phyloP scores from a whole-genome alignment of 2,329 filamentous ascomycete genomes.

The Escovopsis sp. region DNA sequence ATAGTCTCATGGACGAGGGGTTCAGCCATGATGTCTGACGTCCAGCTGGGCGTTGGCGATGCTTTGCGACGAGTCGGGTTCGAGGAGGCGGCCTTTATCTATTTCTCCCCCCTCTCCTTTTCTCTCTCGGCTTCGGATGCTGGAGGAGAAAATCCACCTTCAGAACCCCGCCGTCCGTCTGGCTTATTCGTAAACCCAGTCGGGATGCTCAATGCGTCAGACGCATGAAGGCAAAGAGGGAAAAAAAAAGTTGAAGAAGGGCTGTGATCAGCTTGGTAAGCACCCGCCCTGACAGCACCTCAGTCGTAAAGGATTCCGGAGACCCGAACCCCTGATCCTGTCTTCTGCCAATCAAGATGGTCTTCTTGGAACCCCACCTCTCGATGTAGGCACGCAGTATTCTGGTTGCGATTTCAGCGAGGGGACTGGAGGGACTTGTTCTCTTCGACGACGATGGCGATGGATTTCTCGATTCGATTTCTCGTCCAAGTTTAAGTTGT shows the following conservation, averaged over 20 bases:
- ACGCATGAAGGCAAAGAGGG: not conserved
- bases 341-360: no score
- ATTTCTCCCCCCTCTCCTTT: slow-evolving; percentile 1
- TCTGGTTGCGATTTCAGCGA: no score
- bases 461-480: no score
- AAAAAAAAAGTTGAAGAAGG: slow-evolving; percentile 2
- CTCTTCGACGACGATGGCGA: no score
- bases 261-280: slow-evolving; percentile 5
- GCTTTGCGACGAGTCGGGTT: slow-evolving; percentile 1
- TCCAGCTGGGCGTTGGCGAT: not conserved
- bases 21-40: not conserved
- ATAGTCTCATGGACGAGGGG: slow-evolving; percentile 7
- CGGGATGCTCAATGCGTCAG: no score
- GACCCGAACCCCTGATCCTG: no score
- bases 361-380: no score
- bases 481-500: no score
- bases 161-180: not conserved
- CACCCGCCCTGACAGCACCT: slow-evolving; percentile 1
- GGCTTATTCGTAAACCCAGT: no score
- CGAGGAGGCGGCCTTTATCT: slow-evolving; percentile 2
- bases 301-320: not conserved
- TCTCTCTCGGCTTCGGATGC: not conserved
- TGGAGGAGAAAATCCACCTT: not conserved
- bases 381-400: no score
- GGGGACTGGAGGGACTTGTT: no score